Evolutionary conservation across 257 asterid species (phyloP).

Genomic region (Thymus mandschuricus): DNA sequence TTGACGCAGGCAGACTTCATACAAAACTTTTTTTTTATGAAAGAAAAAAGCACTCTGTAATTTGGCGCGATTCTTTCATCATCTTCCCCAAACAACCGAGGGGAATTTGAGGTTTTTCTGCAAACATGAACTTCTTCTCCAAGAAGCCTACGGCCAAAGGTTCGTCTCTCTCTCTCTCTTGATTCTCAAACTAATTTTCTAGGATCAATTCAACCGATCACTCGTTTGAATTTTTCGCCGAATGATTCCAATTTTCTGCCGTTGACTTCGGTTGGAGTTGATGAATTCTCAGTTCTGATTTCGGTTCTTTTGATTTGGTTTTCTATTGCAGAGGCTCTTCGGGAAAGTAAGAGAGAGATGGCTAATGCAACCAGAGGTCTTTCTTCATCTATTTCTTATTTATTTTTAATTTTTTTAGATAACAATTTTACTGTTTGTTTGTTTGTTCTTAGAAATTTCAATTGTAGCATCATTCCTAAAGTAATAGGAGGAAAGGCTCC

Average conservation of each 20-base stretch:
- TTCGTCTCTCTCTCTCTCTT: conserved; percentile 15
- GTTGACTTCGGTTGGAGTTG: conserved; percentile 22
- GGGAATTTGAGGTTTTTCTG: background rate
- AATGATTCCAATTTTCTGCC: background rate
- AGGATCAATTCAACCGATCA: background rate
- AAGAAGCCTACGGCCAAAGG: conserved; percentile 92
- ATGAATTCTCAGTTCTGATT: background rate
- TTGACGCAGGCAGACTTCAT: too few species aligned
- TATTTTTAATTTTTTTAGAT: background rate
- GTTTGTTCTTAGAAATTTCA: too few species aligned
- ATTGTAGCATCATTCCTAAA: too few species aligned
- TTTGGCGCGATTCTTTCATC: too few species aligned
- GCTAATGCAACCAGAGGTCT: conserved; percentile 82
- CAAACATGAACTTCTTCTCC: conserved; percentile 72
- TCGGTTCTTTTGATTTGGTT: background rate
- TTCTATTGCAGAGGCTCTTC: conserved; percentile 67
- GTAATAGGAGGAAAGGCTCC: too few species aligned
- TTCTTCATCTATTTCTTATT: background rate
- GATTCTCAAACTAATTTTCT: background rate
- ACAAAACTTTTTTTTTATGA: too few species aligned
- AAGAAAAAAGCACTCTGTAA: too few species aligned
- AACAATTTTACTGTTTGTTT: background rate
- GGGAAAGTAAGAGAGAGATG: conserved; percentile 85
- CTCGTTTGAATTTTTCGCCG: background rate
- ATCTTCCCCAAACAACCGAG: too few species aligned